Evolutionary conservation across 208 protist species (phyloP).

Genomic region (Leishmania tropica): DNA sequence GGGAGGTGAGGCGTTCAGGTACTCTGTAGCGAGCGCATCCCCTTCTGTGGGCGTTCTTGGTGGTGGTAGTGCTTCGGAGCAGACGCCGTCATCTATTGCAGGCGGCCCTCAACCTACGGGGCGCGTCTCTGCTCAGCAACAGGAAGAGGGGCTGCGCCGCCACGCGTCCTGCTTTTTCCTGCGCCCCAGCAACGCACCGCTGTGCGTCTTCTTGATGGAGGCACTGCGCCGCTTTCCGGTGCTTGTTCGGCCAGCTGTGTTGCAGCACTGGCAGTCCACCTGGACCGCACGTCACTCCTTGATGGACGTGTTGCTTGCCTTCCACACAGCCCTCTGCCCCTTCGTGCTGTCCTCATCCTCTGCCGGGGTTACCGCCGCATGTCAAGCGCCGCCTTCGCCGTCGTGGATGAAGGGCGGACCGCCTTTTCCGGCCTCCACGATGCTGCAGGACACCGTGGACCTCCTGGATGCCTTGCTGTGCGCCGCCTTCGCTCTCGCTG

Average conservation of each 20-base stretch:
- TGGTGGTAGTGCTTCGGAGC: neutral
- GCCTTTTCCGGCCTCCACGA: neutral
- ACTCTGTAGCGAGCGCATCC: neutral
- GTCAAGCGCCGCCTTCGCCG: neutral
- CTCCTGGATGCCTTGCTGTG: constrained; percentile 54
- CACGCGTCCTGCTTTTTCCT: constrained; percentile 59
- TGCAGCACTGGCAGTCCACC: constrained; percentile 53
- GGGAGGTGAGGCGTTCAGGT: neutral
- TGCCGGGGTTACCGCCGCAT: neutral
- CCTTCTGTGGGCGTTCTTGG: neutral
- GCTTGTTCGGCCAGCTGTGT: constrained; percentile 37
- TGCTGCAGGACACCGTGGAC: constrained; percentile 33
- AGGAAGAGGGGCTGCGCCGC: constrained; percentile 32
- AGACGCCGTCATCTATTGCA: neutral
- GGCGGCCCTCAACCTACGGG: neutral
- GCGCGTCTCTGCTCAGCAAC: neutral
- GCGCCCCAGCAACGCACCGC: constrained; percentile 57
- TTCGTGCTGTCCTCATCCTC: constrained; percentile 25
- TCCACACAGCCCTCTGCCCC: constrained; percentile 59
- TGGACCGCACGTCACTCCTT: constrained; percentile 69
- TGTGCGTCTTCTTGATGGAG: constrained; percentile 71
- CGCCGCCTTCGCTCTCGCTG: constrained; percentile 37
- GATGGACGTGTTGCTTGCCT: constrained; percentile 45
- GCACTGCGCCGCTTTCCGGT: constrained; percentile 64
- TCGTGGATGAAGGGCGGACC: neutral